These are phyloP conservation scores for Groenewaldozyma tartarivorans DNA, from an alignment of 805 yeast genomes.

Conservation along the genomic window DNA sequence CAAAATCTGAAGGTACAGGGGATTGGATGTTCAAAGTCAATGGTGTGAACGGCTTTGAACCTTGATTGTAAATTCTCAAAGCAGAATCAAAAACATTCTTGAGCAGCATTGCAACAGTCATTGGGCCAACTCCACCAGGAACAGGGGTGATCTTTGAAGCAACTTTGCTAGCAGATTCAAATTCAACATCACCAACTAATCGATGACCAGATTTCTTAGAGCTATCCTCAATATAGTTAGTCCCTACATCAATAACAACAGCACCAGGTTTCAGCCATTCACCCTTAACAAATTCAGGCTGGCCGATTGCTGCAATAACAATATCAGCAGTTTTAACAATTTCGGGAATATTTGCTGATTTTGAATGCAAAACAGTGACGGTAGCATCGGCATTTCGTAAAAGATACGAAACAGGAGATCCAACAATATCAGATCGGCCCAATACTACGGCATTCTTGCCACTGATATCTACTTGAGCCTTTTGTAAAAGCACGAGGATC, in stretches of 20 bases:
- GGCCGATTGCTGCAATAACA: conserved; percentile 86
- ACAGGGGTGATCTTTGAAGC: conserved; percentile 85
- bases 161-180: conserved; percentile 47
- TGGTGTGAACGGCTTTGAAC: conserved; percentile 40
- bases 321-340: conserved; percentile 68
- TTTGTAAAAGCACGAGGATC: conserved; percentile 66
- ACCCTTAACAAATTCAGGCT: conserved; percentile 73
- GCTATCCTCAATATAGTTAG: conserved; percentile 74
- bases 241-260: conserved; percentile 90
- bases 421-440: conserved; percentile 94
- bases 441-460: conserved; percentile 86
- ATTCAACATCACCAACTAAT: conserved; percentile 94
- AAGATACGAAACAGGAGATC: conserved; percentile 82
- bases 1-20: conserved; percentile 90
- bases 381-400: conserved; percentile 71
- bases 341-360: conserved; percentile 50
- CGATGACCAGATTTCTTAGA: conserved; percentile 67
- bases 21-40: conserved; percentile 41
- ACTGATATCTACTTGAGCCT: conserved; percentile 53
- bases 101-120: conserved; percentile 95
- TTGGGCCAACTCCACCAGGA: conserved; percentile 99
- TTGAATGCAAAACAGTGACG: conserved; percentile 79
- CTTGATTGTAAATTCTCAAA: conserved; percentile 35
- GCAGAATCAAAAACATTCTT: conserved; percentile 79
- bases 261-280: conserved; percentile 82